Evolutionary conservation across 2,329 filamentous ascomycete species (phyloP), one percentile per base, ranked within the genome.

Genomic region (Pseudogymnoascus sp.): DNA sequence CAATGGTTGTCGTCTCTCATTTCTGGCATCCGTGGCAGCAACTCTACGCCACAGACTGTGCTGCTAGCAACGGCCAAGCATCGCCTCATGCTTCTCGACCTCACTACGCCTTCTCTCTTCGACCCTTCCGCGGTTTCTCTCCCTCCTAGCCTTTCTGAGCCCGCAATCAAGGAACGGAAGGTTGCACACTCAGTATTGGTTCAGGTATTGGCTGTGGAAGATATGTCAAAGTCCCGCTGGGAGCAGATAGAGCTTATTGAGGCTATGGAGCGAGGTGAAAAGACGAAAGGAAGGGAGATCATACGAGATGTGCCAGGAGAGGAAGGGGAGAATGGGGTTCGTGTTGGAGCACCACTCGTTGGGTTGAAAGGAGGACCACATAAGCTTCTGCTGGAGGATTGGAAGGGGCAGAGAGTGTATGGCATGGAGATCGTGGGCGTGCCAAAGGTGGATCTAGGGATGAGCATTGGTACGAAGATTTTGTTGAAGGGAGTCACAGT

Each of bases 191-290:
- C 90, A 33, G 80, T 93, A 0, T 80, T 88, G 2, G 88, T 95
- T 1, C 95, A 98, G 74, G 84, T 98, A 0, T 78, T 96, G 1
- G 92, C 96, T 69, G 81, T 98, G 6, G 89, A 96, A 72, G 93
- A 98, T 72, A 82, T 98, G 19, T 83, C 87, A 2, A 82, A 84
- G 61, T 91, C 89, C 69, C 83, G 89, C 61, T 96, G 93, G 91
- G 88, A 91, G 67, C 91, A 97, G 74, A 83, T 96, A 33, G 91
- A 97, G 74, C 86, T 87, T 35, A 84, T 95, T 6, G 90, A 93
- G 74, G 83, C 86, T 46, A 79, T 86, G 50, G 86, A 89, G 70
- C 82, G 89, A 11, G 90, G 90, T 0, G 90, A 93, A 76, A 84
- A 80, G 67, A 90, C 83, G 0, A 83, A 85, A 41, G 95, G 95